Evolutionary conservation across 352 stramenopile species (phyloP).

Genomic region (Blastocystis hominis): DNA sequence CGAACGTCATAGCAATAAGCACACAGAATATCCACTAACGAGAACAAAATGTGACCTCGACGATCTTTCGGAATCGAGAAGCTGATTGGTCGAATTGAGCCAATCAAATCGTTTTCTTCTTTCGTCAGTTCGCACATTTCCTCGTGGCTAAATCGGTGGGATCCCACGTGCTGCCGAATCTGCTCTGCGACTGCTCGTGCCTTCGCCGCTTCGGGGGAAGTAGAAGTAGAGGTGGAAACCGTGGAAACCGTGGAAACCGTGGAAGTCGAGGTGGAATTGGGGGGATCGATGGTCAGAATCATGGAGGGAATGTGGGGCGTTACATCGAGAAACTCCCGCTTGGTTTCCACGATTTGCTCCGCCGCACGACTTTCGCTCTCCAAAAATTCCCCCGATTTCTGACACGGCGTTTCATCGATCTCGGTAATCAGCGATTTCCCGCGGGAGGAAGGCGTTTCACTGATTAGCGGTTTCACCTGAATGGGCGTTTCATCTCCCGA

Average conservation of each 20-base stretch:
- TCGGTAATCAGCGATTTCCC: neutral
- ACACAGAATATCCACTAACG: conserved; percentile 82
- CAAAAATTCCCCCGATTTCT: neutral
- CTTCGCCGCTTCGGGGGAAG: neutral
- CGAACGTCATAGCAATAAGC: conserved; percentile 88
- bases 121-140: neutral
- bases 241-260: neutral
- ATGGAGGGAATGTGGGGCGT: neutral
- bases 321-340: neutral
- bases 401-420: neutral
- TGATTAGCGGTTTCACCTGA: neutral
- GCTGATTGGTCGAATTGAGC: conserved; percentile 52
- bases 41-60: conserved; percentile 63
- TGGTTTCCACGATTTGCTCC: neutral
- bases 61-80: conserved; percentile 53
- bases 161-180: neutral
- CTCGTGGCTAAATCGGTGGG: conserved; percentile 30
- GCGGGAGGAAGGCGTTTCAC: neutral
- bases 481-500: neutral
- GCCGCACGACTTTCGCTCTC: neutral
- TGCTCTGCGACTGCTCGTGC: neutral
- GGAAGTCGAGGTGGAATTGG: neutral
- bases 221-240: neutral
- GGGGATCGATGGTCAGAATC: neutral
- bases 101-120: conserved; percentile 59